A percentile compares a stretch with the other conserved stretches of the same genome.
Conservation (phyloP, 345 rosid species). For the Reutealis trisperma region DNA sequence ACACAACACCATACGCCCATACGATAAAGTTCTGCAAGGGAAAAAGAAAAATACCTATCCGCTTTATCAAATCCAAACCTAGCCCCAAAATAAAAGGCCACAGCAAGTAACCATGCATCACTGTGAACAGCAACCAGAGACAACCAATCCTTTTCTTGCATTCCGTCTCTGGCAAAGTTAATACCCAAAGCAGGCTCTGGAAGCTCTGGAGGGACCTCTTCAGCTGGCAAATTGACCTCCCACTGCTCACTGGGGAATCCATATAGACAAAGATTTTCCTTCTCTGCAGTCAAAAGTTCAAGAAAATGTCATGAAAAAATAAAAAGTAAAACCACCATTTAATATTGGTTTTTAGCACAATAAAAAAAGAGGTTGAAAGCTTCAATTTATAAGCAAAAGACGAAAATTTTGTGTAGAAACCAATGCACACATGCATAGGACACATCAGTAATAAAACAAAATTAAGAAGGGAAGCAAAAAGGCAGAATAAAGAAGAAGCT, state of each 20-base stretch:
- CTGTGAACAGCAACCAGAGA: slow-evolving; percentile 31
- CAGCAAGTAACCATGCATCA: slow-evolving; percentile 30
- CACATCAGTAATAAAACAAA: neutral
- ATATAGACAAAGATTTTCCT: slow-evolving; percentile 30
- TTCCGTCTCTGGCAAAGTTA: slow-evolving; percentile 31
- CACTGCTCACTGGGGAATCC: slow-evolving; percentile 35
- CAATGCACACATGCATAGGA: neutral
- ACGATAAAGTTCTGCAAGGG: neutral
- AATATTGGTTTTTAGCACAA: neutral
- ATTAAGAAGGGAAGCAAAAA: neutral
- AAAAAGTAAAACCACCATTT: neutral
- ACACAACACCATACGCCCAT: neutral
- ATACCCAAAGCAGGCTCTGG: slow-evolving; percentile 34
- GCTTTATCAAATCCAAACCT: slow-evolving; percentile 32
- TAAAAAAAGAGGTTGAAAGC: neutral
- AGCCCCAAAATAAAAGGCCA: slow-evolving; percentile 31
- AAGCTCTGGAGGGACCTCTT: slow-evolving; percentile 37
- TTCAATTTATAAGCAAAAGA: neutral
- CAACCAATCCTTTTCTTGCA: slow-evolving; percentile 34
- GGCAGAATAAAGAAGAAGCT: neutral
- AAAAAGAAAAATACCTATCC: slow-evolving; percentile 18
- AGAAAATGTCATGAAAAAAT: neutral
- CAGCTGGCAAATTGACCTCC: slow-evolving; percentile 33
- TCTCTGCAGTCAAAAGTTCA: slow-evolving; percentile 18
- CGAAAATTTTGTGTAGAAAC: neutral